Evolutionary conservation across 805 yeast genomes (phyloP).

Genomic region (Kregervanrija delftensis): DNA sequence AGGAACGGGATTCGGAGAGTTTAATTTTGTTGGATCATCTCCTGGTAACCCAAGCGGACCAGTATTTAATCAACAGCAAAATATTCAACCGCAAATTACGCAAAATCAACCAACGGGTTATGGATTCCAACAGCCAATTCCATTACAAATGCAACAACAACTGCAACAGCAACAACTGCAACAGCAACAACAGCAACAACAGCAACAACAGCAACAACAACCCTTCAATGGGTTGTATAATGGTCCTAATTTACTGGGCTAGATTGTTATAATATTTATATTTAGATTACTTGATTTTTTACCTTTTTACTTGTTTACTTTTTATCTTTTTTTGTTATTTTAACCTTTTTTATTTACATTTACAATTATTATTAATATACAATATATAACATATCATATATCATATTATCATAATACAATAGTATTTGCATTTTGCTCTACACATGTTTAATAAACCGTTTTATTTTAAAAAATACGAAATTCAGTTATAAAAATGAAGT

Average conservation of each 20-base stretch:
- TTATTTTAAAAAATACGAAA: too few species aligned
- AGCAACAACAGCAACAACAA: slow-evolving; percentile 5
- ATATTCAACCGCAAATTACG: background rate
- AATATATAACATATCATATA: too few species aligned
- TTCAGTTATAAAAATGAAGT: too few species aligned
- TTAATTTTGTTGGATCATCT: background rate
- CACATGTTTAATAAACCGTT: too few species aligned
- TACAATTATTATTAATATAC: too few species aligned
- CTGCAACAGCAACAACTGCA: slow-evolving; percentile 7
- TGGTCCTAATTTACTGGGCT: slow-evolving; percentile 23
- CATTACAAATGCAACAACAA: slow-evolving; percentile 6
- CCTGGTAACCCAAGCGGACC: too few species aligned
- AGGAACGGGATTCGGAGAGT: background rate
- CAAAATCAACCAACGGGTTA: slow-evolving; percentile 1
- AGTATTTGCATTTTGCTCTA: too few species aligned
- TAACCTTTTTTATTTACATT: too few species aligned
- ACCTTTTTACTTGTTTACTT: background rate
- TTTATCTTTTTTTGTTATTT: background rate
- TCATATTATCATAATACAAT: too few species aligned
- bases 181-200: slow-evolving; percentile 4
- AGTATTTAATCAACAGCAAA: too few species aligned
- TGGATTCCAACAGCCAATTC: slow-evolving; percentile 5
- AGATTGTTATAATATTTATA: background rate
- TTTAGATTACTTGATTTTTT: background rate
- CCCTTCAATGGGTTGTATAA: slow-evolving; percentile 15